Conservation (phyloP, 2,329 filamentous ascomycete species). For the Aspergillus sp. region DNA sequence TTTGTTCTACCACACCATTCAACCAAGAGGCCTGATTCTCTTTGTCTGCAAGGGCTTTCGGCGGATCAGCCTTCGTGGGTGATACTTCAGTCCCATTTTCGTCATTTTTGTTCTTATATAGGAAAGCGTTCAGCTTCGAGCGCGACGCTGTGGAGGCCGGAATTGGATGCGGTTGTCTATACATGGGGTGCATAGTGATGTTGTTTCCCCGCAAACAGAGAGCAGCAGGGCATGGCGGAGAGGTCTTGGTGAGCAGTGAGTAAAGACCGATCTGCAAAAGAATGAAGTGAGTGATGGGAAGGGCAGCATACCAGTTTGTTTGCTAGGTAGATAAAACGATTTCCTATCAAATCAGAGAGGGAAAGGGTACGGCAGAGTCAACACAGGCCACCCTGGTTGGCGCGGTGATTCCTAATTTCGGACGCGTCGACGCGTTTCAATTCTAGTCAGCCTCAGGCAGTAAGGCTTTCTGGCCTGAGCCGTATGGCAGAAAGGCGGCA, state of each 20-base stretch:
- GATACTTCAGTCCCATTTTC: slow-evolving; percentile 26
- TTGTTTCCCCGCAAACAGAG: slow-evolving; percentile 20
- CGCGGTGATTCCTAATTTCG: slow-evolving; percentile 23
- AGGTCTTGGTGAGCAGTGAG: slow-evolving; percentile 18
- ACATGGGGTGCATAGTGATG: slow-evolving; percentile 29
- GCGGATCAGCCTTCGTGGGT: slow-evolving; percentile 28
- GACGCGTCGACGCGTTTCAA: slow-evolving; percentile 38
- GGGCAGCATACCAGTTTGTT: not conserved
- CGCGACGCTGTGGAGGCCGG: slow-evolving; percentile 58
- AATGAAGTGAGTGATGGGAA: not conserved
- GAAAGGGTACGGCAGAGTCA: slow-evolving; percentile 3
- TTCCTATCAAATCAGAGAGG: not conserved
- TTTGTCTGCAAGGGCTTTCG: slow-evolving; percentile 45
- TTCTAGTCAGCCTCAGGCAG: slow-evolving; percentile 30
- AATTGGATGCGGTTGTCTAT: slow-evolving; percentile 29
- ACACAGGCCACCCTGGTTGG: slow-evolving; percentile 13
- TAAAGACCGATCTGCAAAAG: not conserved
- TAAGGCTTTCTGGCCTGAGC: slow-evolving; percentile 20
- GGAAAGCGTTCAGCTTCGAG: slow-evolving; percentile 60
- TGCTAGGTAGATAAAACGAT: not conserved
- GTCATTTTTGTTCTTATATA: slow-evolving; percentile 48
- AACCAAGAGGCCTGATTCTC: slow-evolving; percentile 48
- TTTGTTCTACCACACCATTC: slow-evolving; percentile 37
- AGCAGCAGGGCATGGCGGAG: slow-evolving; percentile 33
- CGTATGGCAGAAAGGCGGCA: slow-evolving; percentile 32